phyloP scores from a whole-genome alignment of 2,329 filamentous ascomycete genomes.

The Aspergillus texensis region DNA sequence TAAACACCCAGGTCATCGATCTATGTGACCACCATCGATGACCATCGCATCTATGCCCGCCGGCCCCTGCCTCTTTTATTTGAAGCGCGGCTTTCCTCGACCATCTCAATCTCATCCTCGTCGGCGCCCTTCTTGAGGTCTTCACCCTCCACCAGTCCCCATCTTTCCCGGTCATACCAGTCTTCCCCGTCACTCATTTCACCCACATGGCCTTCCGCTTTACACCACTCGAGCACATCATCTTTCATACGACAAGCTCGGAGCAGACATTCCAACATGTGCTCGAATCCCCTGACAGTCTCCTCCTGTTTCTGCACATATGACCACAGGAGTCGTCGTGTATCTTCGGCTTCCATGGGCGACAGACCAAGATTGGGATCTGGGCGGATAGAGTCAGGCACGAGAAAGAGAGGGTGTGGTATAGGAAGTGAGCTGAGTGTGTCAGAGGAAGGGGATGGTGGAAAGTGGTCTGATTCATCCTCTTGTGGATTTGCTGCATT shows the following conservation, averaged over 20 bases:
- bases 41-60: constrained; percentile 29
- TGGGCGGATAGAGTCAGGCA: constrained; percentile 53
- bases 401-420: constrained; percentile 61
- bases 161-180: constrained; percentile 66
- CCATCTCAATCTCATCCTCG: constrained; percentile 61
- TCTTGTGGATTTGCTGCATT: constrained; percentile 36
- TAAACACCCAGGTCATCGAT: constrained; percentile 31
- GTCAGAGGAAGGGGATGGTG: constrained; percentile 32
- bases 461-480: constrained; percentile 25
- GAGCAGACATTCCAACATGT: constrained; percentile 59
- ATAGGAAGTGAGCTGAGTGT: constrained; percentile 37
- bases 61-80: constrained; percentile 44
- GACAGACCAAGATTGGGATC: constrained; percentile 62
- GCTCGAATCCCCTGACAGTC: constrained; percentile 59
- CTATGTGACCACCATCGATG: constrained; percentile 10
- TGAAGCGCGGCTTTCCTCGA: constrained; percentile 43
- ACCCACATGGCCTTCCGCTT: constrained; percentile 64
- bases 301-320: constrained; percentile 70
- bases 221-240: constrained; percentile 62
- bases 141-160: constrained; percentile 57
- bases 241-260: constrained; percentile 62
- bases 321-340: constrained; percentile 60
- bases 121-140: constrained; percentile 64
- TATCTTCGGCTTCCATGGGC: constrained; percentile 62
- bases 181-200: constrained; percentile 71